Percentiles rank a stretch among this genome's conserved stretches.
phyloP scores from a whole-genome alignment of 1,139 yeast genomes.

The Magnusiomyces suaveolens region DNA sequence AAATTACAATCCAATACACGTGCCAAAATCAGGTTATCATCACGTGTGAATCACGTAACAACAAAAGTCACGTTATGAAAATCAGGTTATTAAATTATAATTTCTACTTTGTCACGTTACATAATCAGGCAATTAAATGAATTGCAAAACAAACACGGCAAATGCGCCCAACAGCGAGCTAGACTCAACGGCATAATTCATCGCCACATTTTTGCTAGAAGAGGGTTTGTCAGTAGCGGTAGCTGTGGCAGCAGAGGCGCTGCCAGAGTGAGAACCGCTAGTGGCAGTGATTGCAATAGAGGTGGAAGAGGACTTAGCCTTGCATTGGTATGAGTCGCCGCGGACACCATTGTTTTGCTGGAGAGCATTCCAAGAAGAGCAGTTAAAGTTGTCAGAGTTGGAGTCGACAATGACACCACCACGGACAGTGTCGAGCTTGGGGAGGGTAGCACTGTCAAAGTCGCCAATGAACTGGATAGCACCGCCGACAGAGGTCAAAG shows the following conservation, averaged over 20 bases:
- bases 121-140: no score
- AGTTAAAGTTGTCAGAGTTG: conserved; percentile 62
- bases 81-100: no score
- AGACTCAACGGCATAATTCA: conserved; percentile 27
- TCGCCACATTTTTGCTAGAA: conserved; percentile 40
- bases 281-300: conserved; percentile 35
- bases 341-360: conserved; percentile 59
- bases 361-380: conserved; percentile 56
- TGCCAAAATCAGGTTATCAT: no score
- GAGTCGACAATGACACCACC: conserved; percentile 89
- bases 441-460: conserved; percentile 70
- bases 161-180: conserved; percentile 28
- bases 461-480: conserved; percentile 74
- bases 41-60: no score
- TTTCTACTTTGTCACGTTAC: no score
- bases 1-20: no score
- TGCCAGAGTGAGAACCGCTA: conserved; percentile 15
- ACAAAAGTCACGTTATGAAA: no score
- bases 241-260: conserved; percentile 18
- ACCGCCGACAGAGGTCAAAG: conserved; percentile 71
- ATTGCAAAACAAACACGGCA: conserved; percentile 31
- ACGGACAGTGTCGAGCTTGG: conserved; percentile 60
- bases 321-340: conserved; percentile 83
- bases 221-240: conserved; percentile 32
- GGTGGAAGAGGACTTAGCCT: conserved; percentile 55